Evolutionary conservation across 495 filamentous ascomycete species (phyloP), one percentile per base, ranked within the genome.

Genomic region (Trichocladium uniseriatum): DNA sequence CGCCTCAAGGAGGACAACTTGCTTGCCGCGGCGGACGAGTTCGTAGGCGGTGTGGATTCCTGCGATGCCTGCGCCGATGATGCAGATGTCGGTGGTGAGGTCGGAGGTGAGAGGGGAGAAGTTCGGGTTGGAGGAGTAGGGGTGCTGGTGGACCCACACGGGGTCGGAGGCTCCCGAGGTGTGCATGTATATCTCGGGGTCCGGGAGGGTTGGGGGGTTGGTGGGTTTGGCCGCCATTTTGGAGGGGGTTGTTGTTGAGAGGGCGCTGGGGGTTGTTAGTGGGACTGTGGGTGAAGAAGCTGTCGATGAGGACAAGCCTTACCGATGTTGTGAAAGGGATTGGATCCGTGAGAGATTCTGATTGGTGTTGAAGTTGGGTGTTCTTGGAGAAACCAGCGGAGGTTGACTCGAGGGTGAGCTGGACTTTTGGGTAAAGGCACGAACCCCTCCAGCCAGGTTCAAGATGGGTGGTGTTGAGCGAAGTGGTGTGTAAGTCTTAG

Each of bases 61-160:
- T 8, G 75, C 60, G 43, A 79, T 80, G 28, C 79, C 76, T 24
- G 73, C 68, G 13, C 79, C 78, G 49, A 82, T 61, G 42, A 82
- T 64, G 57, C 65, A 69, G 1, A 78, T 61, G 41, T 79, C 75
- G 0, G 67, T 69, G 77, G 36, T 42, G 28, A 65, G 48, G 54
- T 66, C 53, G 13, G 43, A 29, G 18, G 34, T 42, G n/a, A 79
- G 59, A 11, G 72, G 42, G 6, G 63, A 56, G 58, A 79, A 80
- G 10, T 48, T 39, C 2, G 74, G 76, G 11, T 68, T 57, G 6
- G 67, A 55, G n/a, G 63, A 58, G 57, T 69, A 78, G 13, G 76
- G 75, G 29, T 73, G 66, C 6, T 58, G 64, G 44, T 77, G 70
- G 3, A 71, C 50, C 78, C 78, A 81, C 32, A 80, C 78, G 0